A percentile compares a stretch with the other conserved stretches of the same genome.
Conservation (phyloP, 2,329 filamentous ascomycete genomes). For the Venturia carpophila region DNA sequence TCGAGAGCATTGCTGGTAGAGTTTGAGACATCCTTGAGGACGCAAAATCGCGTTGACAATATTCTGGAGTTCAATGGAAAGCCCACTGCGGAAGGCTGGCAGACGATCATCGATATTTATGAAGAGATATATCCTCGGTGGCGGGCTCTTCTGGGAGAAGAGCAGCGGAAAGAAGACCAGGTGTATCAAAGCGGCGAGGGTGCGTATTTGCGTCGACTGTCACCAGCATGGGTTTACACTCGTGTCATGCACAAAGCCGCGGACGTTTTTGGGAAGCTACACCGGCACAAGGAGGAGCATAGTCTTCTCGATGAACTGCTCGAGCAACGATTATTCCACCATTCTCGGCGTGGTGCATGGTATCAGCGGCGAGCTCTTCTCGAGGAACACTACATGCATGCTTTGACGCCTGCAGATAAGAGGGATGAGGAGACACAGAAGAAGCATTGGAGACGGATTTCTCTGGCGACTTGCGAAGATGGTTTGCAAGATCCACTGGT, state of each 20-base stretch:
- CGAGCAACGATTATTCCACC: slow-evolving; percentile 73
- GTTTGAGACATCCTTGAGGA: slow-evolving; percentile 78
- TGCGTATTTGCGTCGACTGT: slow-evolving; percentile 81
- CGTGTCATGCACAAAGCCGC: slow-evolving; percentile 85
- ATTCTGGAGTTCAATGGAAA: slow-evolving; percentile 73
- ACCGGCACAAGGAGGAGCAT: slow-evolving; percentile 72
- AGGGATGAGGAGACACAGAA: slow-evolving; percentile 56
- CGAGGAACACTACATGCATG: slow-evolving; percentile 90
- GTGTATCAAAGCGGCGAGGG: slow-evolving; percentile 78
- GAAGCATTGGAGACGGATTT: slow-evolving; percentile 72
- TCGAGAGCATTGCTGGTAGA: slow-evolving; percentile 64
- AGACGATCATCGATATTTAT: slow-evolving; percentile 63
- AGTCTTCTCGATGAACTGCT: slow-evolving; percentile 66
- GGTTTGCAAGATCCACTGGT: slow-evolving; percentile 83
- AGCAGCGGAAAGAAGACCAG: slow-evolving; percentile 64
- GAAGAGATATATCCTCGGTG: slow-evolving; percentile 74
- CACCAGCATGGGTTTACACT: slow-evolving; percentile 87
- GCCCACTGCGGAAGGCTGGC: slow-evolving; percentile 56
- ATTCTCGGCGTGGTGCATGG: slow-evolving; percentile 79
- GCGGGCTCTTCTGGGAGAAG: slow-evolving; percentile 62
- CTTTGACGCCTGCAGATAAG: slow-evolving; percentile 42
- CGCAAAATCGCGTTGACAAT: slow-evolving; percentile 72
- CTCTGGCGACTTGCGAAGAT: slow-evolving; percentile 72
- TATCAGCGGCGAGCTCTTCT: slow-evolving; percentile 91
- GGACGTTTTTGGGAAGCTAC: slow-evolving; percentile 70